Evolutionary conservation across 805 yeast species (phyloP).

Genomic region (Candida insectorum): DNA sequence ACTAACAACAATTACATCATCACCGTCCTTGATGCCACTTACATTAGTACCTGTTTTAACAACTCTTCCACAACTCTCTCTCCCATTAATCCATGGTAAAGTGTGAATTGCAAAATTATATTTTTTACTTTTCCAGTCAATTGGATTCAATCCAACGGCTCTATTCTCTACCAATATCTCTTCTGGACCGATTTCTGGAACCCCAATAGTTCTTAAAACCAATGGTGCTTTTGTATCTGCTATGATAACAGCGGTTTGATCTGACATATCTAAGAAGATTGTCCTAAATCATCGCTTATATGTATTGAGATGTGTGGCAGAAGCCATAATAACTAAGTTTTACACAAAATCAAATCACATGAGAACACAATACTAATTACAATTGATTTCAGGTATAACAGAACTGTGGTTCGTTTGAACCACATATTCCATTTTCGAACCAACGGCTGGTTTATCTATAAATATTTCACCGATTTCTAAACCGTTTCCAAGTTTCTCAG

Average conservation of each 20-base stretch:
- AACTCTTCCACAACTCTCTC: constrained; percentile 44
- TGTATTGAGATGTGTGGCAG: no score
- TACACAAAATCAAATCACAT: no score
- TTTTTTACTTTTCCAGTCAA: constrained; percentile 49
- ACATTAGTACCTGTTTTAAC: constrained; percentile 32
- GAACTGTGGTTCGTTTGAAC: no score
- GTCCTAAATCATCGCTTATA: no score
- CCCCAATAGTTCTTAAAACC: constrained; percentile 1
- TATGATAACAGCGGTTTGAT: constrained; percentile 7
- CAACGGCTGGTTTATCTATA: no score
- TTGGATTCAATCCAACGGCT: constrained; percentile 43
- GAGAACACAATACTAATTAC: no score
- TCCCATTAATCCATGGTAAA: constrained; percentile 50
- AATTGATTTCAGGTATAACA: no score
- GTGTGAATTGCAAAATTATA: constrained; percentile 44
- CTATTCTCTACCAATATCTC: constrained; percentile 23
- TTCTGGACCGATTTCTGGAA: constrained; percentile 16
- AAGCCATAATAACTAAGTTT: no score
- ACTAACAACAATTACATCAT: constrained; percentile 42
- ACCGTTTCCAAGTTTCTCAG: no score
- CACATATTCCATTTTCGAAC: no score
- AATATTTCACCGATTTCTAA: no score
- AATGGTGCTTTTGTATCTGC: constrained; percentile 4
- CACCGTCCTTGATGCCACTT: constrained; percentile 23
- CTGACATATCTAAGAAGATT: no score